Evolutionary conservation across 805 yeast species (phyloP), one percentile per base, ranked within the genome.

Genomic region (Suhomyces xylopsoci): DNA sequence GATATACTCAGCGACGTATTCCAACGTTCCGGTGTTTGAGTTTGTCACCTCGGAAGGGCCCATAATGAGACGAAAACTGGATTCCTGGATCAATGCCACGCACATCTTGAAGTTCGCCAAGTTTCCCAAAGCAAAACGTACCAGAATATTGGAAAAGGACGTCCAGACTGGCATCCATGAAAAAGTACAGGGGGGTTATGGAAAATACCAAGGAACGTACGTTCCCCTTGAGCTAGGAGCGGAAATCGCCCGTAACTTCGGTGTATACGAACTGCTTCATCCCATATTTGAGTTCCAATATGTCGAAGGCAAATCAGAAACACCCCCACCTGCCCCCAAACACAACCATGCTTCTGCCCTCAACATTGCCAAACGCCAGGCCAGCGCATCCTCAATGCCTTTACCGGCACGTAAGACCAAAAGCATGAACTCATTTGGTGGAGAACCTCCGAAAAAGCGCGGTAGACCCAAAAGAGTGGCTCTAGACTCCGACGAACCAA

Each of bases 151-250:
- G 54, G 90, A 85, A 55, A 77, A 77, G 56, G 89, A 84, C 57
- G 83, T 84, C 42, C 81, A 77, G 52, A 78, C 82, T 6, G 85
- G 87, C n/a, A 73, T 70, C 34, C 86, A 83, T 62, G 91, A 86
- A 59, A 85, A 84, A 59, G 84, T 85, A 24, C 88, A 84, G 65
- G 89, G 89, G 34, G 90, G 89, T 0, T 81, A 84, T 56, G 89
- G 88, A n/a, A 82, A 83, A 59, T 83, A 82, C 65, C 89, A 72
- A 54, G 80, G 80, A 3, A 76, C 80, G 2, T 76, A 74, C 52
- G 79, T 76, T 8, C 80, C 80, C 1, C 66, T 75, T 48, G 69
- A 70, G 14, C 50, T 73, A 24, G 80, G 80, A 1, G 69, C 60
- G 7, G 75, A 72, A 3, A 68, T 75, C 26, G 80, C 80, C 30